Evolutionary conservation across 2,329 filamentous ascomycete genomes (phyloP).

Genomic region (Arthrobotrys pseudoclavata): DNA sequence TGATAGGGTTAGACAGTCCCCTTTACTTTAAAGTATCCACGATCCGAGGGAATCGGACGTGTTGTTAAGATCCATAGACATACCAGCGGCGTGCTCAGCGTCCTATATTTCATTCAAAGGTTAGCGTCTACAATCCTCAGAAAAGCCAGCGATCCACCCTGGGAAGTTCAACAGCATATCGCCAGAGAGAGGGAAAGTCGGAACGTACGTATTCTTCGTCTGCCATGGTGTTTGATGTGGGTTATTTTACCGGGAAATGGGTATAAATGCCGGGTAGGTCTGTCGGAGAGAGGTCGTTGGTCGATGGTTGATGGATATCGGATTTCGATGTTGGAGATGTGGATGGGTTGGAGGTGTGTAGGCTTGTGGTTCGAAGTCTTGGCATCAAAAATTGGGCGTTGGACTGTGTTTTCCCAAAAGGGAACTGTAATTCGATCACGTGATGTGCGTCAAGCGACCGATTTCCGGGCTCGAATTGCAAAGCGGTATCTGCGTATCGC

Average conservation of each 20-base stretch:
- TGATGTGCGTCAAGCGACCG: neutral
- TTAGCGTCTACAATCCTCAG: conserved; percentile 70
- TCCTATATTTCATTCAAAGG: conserved; percentile 60
- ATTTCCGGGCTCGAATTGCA: neutral
- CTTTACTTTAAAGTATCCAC: conserved; percentile 60
- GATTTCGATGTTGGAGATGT: conserved; percentile 68
- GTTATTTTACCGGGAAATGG: conserved; percentile 65
- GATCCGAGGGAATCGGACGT: conserved; percentile 28
- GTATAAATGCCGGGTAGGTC: conserved; percentile 65
- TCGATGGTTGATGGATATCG: conserved; percentile 63
- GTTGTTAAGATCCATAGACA: conserved; percentile 44
- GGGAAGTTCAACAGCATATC: conserved; percentile 63
- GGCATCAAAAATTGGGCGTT: conserved; percentile 31
- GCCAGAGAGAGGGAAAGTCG: conserved; percentile 35
- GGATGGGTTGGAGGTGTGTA: conserved; percentile 68
- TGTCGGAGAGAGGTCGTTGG: conserved; percentile 63
- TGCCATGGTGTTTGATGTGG: conserved; percentile 78
- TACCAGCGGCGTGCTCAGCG: conserved; percentile 64
- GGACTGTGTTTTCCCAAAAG: conserved; percentile 59
- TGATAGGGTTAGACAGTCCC: conserved; percentile 62
- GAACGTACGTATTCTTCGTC: conserved; percentile 86
- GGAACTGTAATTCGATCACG: conserved; percentile 44
- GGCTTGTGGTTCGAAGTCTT: conserved; percentile 63
- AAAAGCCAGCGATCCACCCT: conserved; percentile 64
- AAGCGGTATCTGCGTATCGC: neutral